Base-by-base conservation (phyloP, 495 filamentous ascomycete species). In the Aspergillus conjunctus region DNA sequence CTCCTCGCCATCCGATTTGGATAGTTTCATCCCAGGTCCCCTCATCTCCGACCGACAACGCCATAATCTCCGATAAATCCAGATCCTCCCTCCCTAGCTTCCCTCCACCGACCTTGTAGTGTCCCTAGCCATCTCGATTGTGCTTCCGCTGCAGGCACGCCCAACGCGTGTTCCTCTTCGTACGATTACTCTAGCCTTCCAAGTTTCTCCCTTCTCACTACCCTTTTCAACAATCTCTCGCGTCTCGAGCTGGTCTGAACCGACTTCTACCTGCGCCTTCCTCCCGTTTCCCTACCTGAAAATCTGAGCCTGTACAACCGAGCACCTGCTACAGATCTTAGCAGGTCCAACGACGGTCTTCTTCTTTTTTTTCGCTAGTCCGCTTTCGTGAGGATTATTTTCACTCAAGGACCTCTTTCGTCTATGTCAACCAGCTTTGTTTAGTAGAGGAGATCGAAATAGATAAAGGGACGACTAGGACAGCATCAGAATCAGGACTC, bases 131-230 rank as follows among this genome's bases (percentile, higher is more conserved):
- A 59, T 67, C 58, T 37, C 52, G 34, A 39, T 51, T 45, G 22
- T 48, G 55, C 51, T 43, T 46, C 60, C 51, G 50, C 44, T 52
- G 56, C 60, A 66, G 60, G 53, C 65, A 61, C 66, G 33, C 51
- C 61, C 58, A 58, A 58, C 61, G 59, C 63, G 61, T 50, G 59
- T 61, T 64, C 49, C 51, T 54, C 62, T 50, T 61, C 62, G 15
- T 45, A 60, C 64, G 33, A 44, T 33, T 50, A 26, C 57, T 21
- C 21, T 51, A 30, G 22, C 31, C 49, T 50, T 50, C 26, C 26
- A 26, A 26, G 26, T 26, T 26, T 26, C 26, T 26, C 43, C 37
- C 21, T 43, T 9, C 22, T 15, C 31, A 17, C 18, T 18, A 7
- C 33, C 41, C 49, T n/a, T n/a, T 21, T 41, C 20, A 39, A 30